phyloP scores from a whole-genome alignment of 2,329 filamentous ascomycete genomes.

The Penicillium sp. region DNA sequence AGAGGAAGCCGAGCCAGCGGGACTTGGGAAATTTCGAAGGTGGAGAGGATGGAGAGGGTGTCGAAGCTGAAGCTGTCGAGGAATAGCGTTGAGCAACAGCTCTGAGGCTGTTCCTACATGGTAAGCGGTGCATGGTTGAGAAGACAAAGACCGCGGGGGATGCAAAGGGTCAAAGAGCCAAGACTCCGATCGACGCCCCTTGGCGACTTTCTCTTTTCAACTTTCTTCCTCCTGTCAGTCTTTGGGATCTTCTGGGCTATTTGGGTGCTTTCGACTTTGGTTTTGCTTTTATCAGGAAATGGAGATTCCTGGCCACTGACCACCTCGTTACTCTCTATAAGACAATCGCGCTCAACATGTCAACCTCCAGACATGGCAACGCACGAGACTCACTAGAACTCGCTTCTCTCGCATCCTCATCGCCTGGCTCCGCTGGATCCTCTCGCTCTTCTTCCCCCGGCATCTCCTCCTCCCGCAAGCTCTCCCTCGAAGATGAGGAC shows the following conservation, averaged over 20 bases:
- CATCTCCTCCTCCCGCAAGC: conserved; percentile 84
- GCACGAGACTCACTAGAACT: conserved; percentile 93
- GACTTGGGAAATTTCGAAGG: conserved; percentile 16
- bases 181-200: conserved; percentile 14
- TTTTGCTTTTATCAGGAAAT: neutral
- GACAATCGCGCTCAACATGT: conserved; percentile 26
- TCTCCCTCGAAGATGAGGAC: conserved; percentile 86
- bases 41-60: conserved; percentile 8
- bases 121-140: conserved; percentile 12
- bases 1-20: conserved; percentile 37
- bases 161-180: conserved; percentile 12
- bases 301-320: conserved; percentile 8
- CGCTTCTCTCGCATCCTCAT: conserved; percentile 87
- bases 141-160: conserved; percentile 15
- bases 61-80: conserved; percentile 8
- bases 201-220: conserved; percentile 11
- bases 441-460: conserved; percentile 74
- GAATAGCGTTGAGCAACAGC: conserved; percentile 24
- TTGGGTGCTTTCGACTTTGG: neutral
- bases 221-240: neutral
- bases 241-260: neutral
- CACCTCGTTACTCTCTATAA: no score
- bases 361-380: conserved; percentile 31
- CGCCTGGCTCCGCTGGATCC: conserved; percentile 64
- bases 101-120: conserved; percentile 16